Conservation (phyloP, 139 green algal species). For the Chlamydomonas incerta region DNA sequence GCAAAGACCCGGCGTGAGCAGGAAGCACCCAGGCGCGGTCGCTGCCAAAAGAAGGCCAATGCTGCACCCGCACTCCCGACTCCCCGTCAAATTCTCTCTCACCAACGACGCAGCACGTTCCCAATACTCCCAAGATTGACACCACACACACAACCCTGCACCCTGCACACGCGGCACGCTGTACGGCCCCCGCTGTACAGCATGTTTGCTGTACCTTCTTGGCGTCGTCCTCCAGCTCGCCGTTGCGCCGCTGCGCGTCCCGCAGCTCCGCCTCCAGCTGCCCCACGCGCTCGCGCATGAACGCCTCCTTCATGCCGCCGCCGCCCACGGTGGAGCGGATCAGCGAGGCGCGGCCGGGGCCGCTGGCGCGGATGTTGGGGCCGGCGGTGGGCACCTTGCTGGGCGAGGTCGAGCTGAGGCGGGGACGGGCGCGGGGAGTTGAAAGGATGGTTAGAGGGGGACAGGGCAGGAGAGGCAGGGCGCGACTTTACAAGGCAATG, state of each 20-base stretch:
- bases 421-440: background rate
- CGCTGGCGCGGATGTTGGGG: too few species aligned
- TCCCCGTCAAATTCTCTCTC: too few species aligned
- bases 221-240: slow-evolving; percentile 42
- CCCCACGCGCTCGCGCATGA: slow-evolving; percentile 53
- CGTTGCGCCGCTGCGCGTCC: slow-evolving; percentile 34
- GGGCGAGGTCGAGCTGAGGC: background rate
- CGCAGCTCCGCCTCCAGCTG: slow-evolving; percentile 48
- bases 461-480: background rate
- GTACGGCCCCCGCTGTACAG: too few species aligned
- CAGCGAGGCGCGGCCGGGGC: background rate
- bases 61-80: too few species aligned
- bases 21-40: too few species aligned
- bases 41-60: too few species aligned
- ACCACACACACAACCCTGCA: too few species aligned
- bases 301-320: slow-evolving; percentile 54
- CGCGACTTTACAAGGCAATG: too few species aligned
- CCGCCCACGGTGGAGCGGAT: background rate
- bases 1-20: background rate
- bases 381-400: background rate
- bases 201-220: slow-evolving; percentile 46
- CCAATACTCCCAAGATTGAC: too few species aligned
- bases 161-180: too few species aligned
- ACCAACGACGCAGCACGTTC: too few species aligned
- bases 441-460: background rate